Base-by-base conservation (phyloP, 306 rosid species). In the Trichosanthes truncata region DNA sequence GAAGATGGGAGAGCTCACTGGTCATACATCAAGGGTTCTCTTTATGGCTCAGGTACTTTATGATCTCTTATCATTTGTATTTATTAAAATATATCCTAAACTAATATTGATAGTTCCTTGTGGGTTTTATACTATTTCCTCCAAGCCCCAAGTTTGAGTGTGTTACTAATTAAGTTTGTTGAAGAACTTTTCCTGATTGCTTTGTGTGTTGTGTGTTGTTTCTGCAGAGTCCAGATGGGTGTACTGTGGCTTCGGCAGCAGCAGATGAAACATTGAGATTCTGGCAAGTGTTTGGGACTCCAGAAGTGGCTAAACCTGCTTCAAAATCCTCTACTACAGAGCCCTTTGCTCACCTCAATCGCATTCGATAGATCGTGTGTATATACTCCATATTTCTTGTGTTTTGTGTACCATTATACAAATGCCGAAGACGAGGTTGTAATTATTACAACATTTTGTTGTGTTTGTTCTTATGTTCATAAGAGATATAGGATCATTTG, bases 1-100 rank as follows among this genome's bases (percentile, higher is more conserved):
- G 74, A 92, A 89, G 81, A 84, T 89, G 87, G 91, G 87, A 13
- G 97, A 92, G 84, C 96, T 92, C 78, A 86, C 76, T 15, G 97
- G 97, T 40, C 97, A 92, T 78, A 85, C 92, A 15, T 92, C 97
- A 10, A 89, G 97, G 76, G 97, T 92, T 80, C 91, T 90, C 31
- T 89, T 25, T 63, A 88, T 92, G 93, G 82, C 92, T 31, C 89
- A 81, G 87, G 86, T 84, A 63, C 48, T 15, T 18, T 52, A 17
- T 52, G 20, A 48, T 48, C 53, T 48, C 53, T 48, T 52, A 4
- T 52, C 23, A 17, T 18, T 14, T 14, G 7, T 51, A 14, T 51
- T 51, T 51, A 51, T 51, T 40, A 2, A 40, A 40, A 29, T 29
- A 40, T 40, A 40, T 40, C 43, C 0, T 2, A 46, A 48, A 48